Evolutionary conservation across 345 rosid genomes (phyloP), one percentile per base, ranked within the genome.

Genomic region (Sonneratia alba): DNA sequence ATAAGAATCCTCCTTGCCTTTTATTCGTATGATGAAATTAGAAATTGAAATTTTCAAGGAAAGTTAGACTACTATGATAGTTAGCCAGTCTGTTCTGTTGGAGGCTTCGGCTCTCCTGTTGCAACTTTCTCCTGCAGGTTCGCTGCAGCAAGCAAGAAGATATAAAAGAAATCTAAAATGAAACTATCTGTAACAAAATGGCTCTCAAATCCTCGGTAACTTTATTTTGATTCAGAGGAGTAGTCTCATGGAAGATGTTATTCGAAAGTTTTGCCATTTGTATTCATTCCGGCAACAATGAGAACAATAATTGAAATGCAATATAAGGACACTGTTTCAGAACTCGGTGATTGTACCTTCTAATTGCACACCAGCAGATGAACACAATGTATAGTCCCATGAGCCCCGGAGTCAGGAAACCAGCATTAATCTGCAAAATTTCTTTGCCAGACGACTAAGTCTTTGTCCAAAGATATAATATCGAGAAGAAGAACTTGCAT

Each of bases 311-410:
- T 47, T 2, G 51, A 3, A 47, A 47, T 47, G 51, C 15, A 6
- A 8, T 47, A 4, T 3, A 34, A 22, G 38, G 1, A 47, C 38
- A 69, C 9, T 34, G 37, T 6, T 66, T 51, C 18, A 53, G 15
- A 51, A 14, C 32, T 51, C 43, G 47, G 61, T 22, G 53, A 61
- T 34, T 73, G 49, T 82, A 81, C 98, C 98, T 94, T 77, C 98
- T 79, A 62, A 91, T 90, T 64, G 97, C 98, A 66, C 98, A 89
- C 98, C 98, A 94, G 80, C 98, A 94, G 36, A 94, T 84, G 78
- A 88, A 94, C 53, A 91, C 88, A 51, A 90, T 82, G 73, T 94
- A 94, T 32, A 94, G 97, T 53, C 98, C 98, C 98, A 94, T 94
- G 72, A 94, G 91, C 73, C 95, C 97, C 0, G 97, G 95, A 81